Evolutionary conservation across 306 rosid genomes (phyloP).

Genomic region (Cicer chorassanicum): DNA sequence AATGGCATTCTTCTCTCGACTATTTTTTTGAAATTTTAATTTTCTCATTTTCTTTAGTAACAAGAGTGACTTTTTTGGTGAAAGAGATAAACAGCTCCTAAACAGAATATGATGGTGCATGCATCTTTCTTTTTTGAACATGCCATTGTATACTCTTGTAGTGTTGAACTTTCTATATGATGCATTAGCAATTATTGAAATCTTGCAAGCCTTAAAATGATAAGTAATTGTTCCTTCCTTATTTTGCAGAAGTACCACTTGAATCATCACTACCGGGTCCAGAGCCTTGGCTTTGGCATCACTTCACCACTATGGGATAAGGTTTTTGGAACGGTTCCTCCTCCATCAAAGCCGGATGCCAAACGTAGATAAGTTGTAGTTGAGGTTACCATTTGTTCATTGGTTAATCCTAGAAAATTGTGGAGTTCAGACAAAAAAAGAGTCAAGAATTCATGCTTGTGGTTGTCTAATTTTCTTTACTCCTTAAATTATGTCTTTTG

Average conservation of each 20-base stretch:
- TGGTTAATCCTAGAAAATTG: conserved; percentile 47
- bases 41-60: conserved; percentile 9
- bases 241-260: conserved; percentile 79
- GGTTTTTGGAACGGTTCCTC: conserved; percentile 82
- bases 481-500: conserved; percentile 41
- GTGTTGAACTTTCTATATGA: neutral
- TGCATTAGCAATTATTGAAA: neutral
- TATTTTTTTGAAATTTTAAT: conserved; percentile 9
- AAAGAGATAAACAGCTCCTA: conserved; percentile 12
- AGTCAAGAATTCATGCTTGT: conserved; percentile 32
- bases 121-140: neutral
- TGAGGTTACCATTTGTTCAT: conserved; percentile 42
- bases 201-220: conserved; percentile 36
- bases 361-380: conserved; percentile 53
- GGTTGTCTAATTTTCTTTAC: conserved; percentile 40
- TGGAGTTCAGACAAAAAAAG: conserved; percentile 40
- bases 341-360: conserved; percentile 52
- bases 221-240: conserved; percentile 16
- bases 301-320: conserved; percentile 89
- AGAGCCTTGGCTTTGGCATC: conserved; percentile 79
- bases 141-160: conserved; percentile 28
- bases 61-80: conserved; percentile 17
- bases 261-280: conserved; percentile 85
- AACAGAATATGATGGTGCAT: neutral
- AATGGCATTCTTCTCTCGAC: conserved; percentile 11